Evolutionary conservation across 2,329 filamentous ascomycete genomes (phyloP), one percentile per base, ranked within the genome.

Genomic region (Colletotrichum brevisporum): DNA sequence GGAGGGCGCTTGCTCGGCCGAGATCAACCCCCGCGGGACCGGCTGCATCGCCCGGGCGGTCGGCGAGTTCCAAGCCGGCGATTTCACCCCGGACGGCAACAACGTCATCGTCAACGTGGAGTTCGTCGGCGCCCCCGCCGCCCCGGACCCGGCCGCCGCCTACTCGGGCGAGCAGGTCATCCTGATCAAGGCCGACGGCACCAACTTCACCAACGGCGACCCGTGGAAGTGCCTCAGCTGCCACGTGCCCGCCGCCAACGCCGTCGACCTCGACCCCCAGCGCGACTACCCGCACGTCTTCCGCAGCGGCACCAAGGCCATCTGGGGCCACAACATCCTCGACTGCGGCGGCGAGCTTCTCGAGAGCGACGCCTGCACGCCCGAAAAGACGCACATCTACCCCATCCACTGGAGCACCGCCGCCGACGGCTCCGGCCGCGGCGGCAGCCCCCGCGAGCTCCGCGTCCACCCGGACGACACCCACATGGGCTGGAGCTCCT

Each of bases 201-300:
- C 74, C 5, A 77, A 67, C 0, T 85, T 85, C 62, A 56, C 75
- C 4, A 84, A 82, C 58, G 83, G 83, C 0, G 82, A 84, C 67
- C 60, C 78, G 0, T 86, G 83, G 82, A 85, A 83, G 70, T 85
- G 83, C 62, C 62, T 85, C 5, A 85, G 77, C 48, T 85, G 84
- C 60, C 83, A 79, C 3, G 76, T 84, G 0, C 77, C 80, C 0
- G 66, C 65, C 4, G 72, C 73, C 41, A 81, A 83, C 52, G 72
- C 75, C 5, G 53, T 72, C 2, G 74, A 74, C 12, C 57, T 73
- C 5, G 65, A 71, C 16, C 59, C 69, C 2, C 45, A 67, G 31
- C 56, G 70, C 1, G 81, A 80, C 51, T 86, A 86, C 69, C 82
- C 83, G 0, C 81, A 85, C 47, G 75, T 79, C 1, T 85, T 84